Conservation (phyloP, 2,329 filamentous ascomycete species). For the Exophiala bonariae region DNA sequence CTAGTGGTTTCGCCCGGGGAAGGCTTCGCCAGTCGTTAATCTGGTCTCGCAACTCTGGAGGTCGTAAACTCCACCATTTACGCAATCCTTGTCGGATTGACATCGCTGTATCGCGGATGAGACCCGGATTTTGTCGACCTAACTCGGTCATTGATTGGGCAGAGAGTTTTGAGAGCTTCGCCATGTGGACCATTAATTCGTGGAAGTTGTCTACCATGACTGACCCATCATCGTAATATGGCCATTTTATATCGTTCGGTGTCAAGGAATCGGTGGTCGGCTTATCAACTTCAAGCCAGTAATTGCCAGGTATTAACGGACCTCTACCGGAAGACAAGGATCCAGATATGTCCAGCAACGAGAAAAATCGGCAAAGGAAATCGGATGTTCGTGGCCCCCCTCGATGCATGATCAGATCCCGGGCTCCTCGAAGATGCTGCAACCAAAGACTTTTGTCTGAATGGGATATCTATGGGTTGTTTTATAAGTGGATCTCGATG, state of each 20-base stretch:
- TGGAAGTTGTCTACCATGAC: slow-evolving; percentile 4
- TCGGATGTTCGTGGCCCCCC: slow-evolving; percentile 4
- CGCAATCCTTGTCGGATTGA: slow-evolving; percentile 4
- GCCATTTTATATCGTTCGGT: background rate
- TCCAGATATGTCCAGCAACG: slow-evolving; percentile 5
- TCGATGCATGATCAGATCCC: slow-evolving; percentile 4
- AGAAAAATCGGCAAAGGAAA: slow-evolving; percentile 5
- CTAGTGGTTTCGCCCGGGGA: slow-evolving; percentile 1
- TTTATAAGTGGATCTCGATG: background rate
- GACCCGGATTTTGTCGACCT: slow-evolving; percentile 3
- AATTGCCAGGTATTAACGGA: slow-evolving; percentile 2
- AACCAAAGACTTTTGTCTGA: slow-evolving; percentile 5
- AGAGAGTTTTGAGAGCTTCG: slow-evolving; percentile 3
- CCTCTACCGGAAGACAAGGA: slow-evolving; percentile 6
- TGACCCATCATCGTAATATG: slow-evolving; percentile 4
- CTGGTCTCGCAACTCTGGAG: slow-evolving; percentile 2
- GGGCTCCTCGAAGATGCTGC: slow-evolving; percentile 5
- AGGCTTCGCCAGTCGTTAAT: slow-evolving; percentile 2
- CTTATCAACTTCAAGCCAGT: slow-evolving; percentile 4
- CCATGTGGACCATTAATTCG: slow-evolving; percentile 6
- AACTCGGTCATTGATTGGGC: slow-evolving; percentile 4
- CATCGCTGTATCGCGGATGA: slow-evolving; percentile 1
- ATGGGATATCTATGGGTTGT: slow-evolving; percentile 4
- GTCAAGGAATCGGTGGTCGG: slow-evolving; percentile 5
- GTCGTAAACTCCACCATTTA: slow-evolving; percentile 1